Percentiles rank a stretch among this genome's conserved stretches.
Conservation (phyloP, 164 flowering plant species). For the Akebia trifoliata region DNA sequence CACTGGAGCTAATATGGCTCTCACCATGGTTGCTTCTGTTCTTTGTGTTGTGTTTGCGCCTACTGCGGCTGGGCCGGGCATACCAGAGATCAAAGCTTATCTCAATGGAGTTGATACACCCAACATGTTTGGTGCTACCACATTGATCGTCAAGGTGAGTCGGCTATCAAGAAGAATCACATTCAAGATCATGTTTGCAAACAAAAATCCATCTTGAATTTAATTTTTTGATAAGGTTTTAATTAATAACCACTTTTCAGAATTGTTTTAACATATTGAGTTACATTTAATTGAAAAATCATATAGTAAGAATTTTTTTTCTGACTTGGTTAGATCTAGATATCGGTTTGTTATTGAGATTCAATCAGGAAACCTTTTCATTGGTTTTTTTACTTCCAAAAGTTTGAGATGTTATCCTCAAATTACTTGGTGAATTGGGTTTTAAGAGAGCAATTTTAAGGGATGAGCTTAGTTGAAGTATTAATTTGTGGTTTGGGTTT, state of each 20-base stretch:
- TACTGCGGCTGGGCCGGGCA: slow-evolving; percentile 96
- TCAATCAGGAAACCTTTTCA: background rate
- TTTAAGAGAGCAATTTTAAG: no score
- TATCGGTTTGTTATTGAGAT: background rate
- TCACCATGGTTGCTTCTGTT: slow-evolving; percentile 56
- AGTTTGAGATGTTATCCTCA: background rate
- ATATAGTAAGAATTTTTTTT: no score
- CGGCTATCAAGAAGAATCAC: background rate
- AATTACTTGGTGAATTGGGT: background rate
- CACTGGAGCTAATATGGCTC: slow-evolving; percentile 47
- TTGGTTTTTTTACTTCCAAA: background rate
- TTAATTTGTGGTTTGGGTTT: no score
- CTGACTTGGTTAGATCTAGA: slow-evolving; percentile 3
- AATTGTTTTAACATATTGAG: no score
- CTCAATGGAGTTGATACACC: slow-evolving; percentile 92
- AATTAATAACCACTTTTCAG: no score
- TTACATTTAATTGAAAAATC: no score
- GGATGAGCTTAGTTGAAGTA: slow-evolving; percentile 2
- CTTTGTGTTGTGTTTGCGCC: slow-evolving; percentile 78
- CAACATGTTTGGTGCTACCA: slow-evolving; percentile 75
- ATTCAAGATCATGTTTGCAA: background rate
- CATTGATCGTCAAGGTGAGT: slow-evolving; percentile 79
- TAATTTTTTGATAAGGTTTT: no score
- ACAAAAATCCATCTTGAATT: background rate
- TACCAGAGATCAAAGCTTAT: slow-evolving; percentile 95